Conservation (phyloP, 2,329 filamentous ascomycete genomes). For the Fusarium xylarioides region DNA sequence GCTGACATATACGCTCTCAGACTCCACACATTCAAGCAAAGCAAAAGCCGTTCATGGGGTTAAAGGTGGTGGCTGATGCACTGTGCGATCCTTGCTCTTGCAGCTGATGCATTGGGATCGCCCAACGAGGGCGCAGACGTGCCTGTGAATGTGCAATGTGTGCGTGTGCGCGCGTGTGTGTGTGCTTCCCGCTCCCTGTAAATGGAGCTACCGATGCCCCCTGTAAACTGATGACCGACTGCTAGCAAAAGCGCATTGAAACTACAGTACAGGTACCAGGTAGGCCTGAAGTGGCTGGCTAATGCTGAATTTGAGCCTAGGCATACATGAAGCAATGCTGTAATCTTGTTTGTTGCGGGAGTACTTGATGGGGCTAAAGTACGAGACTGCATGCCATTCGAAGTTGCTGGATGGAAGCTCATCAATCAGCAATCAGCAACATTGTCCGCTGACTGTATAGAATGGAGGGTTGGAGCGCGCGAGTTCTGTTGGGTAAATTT, state of each 20-base stretch:
- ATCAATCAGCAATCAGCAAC: neutral
- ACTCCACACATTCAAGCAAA: constrained; percentile 20
- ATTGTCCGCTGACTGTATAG: neutral
- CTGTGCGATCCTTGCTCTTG: constrained; percentile 31
- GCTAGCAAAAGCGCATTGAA: constrained; percentile 4
- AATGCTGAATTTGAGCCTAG: constrained; percentile 9
- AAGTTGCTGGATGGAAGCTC: neutral
- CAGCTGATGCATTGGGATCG: constrained; percentile 25
- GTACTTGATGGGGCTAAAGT: neutral
- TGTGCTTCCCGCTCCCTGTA: constrained; percentile 44
- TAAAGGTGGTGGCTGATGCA: constrained; percentile 24
- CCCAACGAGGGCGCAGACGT: constrained; percentile 30
- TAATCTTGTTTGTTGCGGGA: constrained; percentile 4
- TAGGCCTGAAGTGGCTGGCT: neutral
- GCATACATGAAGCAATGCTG: constrained; percentile 10
- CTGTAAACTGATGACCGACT: constrained; percentile 1
- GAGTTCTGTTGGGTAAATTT: neutral
- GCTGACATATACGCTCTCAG: neutral
- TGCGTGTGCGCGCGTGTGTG: constrained; percentile 17
- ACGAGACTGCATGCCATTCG: neutral
- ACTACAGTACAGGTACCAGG: neutral
- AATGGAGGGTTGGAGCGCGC: neutral
- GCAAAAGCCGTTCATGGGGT: constrained; percentile 27
- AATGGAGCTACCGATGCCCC: constrained; percentile 23
- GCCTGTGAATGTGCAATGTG: constrained; percentile 17